phyloP scores from a whole-genome alignment of 1,139 yeast species.

The Hansenula sp. region DNA sequence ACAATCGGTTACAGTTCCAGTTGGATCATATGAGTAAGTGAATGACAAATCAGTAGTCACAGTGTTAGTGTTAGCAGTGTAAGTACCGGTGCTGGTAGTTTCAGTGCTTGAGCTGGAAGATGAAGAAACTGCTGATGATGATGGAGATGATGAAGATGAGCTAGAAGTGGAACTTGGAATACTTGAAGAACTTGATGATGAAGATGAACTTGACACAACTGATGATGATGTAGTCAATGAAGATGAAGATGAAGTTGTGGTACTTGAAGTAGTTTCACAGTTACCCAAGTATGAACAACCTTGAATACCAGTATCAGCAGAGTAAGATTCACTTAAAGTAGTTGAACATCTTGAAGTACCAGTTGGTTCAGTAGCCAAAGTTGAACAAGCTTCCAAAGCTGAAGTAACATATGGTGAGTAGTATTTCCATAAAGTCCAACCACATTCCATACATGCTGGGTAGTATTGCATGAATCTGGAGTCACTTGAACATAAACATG shows the following conservation, averaged over 20 bases:
- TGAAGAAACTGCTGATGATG: slow-evolving; percentile 5
- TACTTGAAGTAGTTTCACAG: slow-evolving; percentile 6
- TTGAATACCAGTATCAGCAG: slow-evolving; percentile 3
- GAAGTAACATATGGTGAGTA: slow-evolving; percentile 23
- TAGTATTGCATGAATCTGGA: slow-evolving; percentile 20
- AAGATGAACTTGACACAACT: no score
- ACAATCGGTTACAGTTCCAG: slow-evolving; percentile 10
- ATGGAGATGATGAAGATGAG: neutral
- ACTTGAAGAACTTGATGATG: slow-evolving; percentile 7
- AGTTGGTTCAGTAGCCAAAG: slow-evolving; percentile 25
- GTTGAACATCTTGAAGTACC: slow-evolving; percentile 25
- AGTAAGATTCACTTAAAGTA: slow-evolving; percentile 13
- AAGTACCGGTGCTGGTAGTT: slow-evolving; percentile 2
- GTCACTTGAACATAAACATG: slow-evolving; percentile 23
- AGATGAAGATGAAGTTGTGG: slow-evolving; percentile 2
- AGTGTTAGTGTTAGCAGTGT: slow-evolving; percentile 7
- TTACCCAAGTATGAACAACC: slow-evolving; percentile 4
- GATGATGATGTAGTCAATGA: neutral
- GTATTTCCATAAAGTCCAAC: slow-evolving; percentile 28
- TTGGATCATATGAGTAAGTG: slow-evolving; percentile 9
- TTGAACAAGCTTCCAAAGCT: slow-evolving; percentile 22
- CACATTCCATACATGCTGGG: slow-evolving; percentile 26
- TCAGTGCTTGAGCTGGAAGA: slow-evolving; percentile 1
- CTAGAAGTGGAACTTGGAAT: slow-evolving; percentile 4
- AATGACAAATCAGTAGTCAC: slow-evolving; percentile 13